These are phyloP conservation scores for Coemansia sp. DNA, from an alignment of 192 early-diverging fungal species.

Conservation along the genomic window DNA sequence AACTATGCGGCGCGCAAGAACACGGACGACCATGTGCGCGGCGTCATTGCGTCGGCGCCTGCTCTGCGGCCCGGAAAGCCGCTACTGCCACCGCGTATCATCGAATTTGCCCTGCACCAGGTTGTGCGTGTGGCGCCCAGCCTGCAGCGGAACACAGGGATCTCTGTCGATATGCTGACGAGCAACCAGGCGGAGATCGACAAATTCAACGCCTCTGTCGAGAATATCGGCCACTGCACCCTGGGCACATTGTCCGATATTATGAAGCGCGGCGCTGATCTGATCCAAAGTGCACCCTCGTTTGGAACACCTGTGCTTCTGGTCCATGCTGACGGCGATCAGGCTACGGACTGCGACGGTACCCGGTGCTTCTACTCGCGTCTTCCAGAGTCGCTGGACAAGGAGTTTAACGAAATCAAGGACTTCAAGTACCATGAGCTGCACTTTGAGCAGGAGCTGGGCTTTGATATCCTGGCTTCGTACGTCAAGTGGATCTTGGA, in stretches of 20 bases:
- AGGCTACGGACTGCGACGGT: constrained; percentile 38
- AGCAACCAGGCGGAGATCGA: constrained; percentile 40
- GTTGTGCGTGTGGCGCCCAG: constrained; percentile 33
- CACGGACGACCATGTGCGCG: constrained; percentile 22
- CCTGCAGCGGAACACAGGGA: constrained; percentile 36
- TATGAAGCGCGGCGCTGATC: constrained; percentile 20
- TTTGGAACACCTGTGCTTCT: constrained; percentile 46
- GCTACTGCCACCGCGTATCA: constrained; percentile 22
- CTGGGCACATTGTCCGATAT: constrained; percentile 37
- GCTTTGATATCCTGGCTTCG: constrained; percentile 23
- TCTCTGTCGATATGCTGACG: constrained; percentile 39
- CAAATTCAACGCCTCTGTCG: constrained; percentile 24
- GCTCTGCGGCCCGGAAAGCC: constrained; percentile 37
- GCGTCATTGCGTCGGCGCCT: constrained; percentile 43
- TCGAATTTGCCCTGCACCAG: constrained; percentile 25
- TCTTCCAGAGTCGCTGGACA: constrained; percentile 46
- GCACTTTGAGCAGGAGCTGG: constrained; percentile 46
- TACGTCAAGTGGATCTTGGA: constrained; percentile 48
- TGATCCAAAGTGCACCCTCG: constrained; percentile 17
- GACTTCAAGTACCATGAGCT: constrained; percentile 49
- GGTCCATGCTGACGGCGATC: constrained; percentile 47
- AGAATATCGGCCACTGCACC: constrained; percentile 35
- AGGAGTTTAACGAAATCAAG: constrained; percentile 42
- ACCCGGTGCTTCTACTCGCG: constrained; percentile 27
- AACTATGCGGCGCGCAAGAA: constrained; percentile 28